Conservation (phyloP, 768 basidiomycete genomes). For the Lanmaoa rubissima region DNA sequence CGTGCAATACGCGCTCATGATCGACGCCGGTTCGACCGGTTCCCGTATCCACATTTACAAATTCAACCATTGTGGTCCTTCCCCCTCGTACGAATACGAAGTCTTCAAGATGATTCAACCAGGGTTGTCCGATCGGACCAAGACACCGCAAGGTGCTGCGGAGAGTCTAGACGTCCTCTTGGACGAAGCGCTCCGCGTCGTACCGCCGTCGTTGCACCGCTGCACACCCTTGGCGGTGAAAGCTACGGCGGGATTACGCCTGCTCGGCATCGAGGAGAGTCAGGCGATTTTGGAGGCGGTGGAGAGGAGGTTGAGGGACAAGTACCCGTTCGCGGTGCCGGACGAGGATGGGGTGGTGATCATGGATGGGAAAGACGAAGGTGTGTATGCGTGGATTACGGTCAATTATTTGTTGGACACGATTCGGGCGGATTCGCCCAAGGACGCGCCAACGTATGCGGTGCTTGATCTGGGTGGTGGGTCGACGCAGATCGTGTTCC, state of each 20-base stretch:
- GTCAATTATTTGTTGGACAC: constrained; percentile 88
- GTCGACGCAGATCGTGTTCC: constrained; percentile 96
- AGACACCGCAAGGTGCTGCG: constrained; percentile 67
- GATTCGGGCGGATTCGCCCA: constrained; percentile 54
- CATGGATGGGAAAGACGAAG: constrained; percentile 96
- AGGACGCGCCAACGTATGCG: constrained; percentile 63
- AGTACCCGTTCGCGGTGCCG: constrained; percentile 69
- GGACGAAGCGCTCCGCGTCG: constrained; percentile 73
- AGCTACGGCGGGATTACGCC: constrained; percentile 85
- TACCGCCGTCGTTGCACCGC: constrained; percentile 56
- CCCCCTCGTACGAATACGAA: constrained; percentile 87
- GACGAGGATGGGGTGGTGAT: constrained; percentile 69
- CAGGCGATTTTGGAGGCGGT: constrained; percentile 77
- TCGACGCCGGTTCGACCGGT: constrained; percentile 97
- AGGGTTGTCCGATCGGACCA: constrained; percentile 68
- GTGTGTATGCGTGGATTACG: constrained; percentile 98
- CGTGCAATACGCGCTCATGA: constrained; percentile 93
- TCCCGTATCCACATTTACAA: constrained; percentile 99
- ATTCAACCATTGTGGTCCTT: constrained; percentile 83
- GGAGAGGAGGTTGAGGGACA: constrained; percentile 48
- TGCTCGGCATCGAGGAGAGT: constrained; percentile 62
- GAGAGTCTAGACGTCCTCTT: constrained; percentile 74
- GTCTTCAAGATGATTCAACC: constrained; percentile 82
- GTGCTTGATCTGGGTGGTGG: constrained; percentile 96
- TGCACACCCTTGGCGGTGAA: constrained; percentile 92